Base-by-base conservation (phyloP, 2,329 filamentous ascomycete genomes). In the Epichloe festucae region DNA sequence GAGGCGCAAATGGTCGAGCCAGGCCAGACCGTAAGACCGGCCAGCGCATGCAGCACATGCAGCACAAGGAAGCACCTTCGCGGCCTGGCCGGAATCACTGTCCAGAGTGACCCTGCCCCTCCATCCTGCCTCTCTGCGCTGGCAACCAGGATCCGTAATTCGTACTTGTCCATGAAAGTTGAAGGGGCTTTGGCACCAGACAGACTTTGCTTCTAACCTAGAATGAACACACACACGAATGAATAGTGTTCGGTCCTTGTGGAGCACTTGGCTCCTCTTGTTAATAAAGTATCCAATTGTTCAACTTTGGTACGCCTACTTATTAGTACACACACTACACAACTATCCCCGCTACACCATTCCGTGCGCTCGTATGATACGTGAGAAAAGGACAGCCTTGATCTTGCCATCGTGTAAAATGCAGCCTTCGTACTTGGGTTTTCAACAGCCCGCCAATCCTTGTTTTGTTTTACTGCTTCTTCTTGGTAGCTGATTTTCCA, bases 401-500 rank as follows among this genome's bases (percentile, higher is more conserved):
- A 41, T 17, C 6, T n/a, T 41, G 39, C 7, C 15, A n/a, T 36
- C 44, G 6, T 31, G 31, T 31, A 10, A 31, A 31, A 31, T 31
- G 31, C 31, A 31, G 31, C 31, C 39, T 3, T 19, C 2, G 5
- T 2, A 40, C 17, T 17, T 21, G n/a, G 14, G 14, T 15, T 38
- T 11, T 21, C 21, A n/a, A n/a, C 23, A 4, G 8, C 46, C 6
- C 23, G 2, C 11, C 21, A 38, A 5, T 21, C 7, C 19, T 43
- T 43, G 10, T 42, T 7, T 53, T 59, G 21, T 2, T 19, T 17
- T 19, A 63, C 59, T 68, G 64, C 60, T 69, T 68, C 62, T 69
- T 70, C 61, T 68, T 69, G 38, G 56, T 53, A 38, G 61, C 54
- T 40, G 62, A 58, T 56, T 65, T 65, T 51, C 53, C 55, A 41